A percentile compares a stretch with the other conserved stretches of the same genome.
phyloP scores from a whole-genome alignment of 352 stramenopile genomes.

The Pythium scleroteichum region DNA sequence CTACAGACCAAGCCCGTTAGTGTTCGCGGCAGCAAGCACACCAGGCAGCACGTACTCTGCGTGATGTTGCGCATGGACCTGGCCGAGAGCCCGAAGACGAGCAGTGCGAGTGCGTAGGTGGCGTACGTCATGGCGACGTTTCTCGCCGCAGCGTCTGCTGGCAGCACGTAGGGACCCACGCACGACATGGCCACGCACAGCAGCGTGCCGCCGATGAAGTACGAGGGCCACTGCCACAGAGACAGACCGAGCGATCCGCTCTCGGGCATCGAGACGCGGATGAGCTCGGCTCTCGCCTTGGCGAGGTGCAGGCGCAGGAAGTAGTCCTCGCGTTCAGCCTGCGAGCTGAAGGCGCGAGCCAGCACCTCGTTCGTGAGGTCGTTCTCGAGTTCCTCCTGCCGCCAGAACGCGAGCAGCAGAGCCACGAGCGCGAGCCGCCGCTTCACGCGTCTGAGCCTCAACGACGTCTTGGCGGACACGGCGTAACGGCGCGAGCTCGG shows the following conservation, averaged over 20 bases:
- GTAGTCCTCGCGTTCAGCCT: constrained; percentile 35
- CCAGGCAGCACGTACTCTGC: constrained; percentile 30
- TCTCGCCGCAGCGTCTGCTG: constrained; percentile 4
- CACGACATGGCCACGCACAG: constrained; percentile 23
- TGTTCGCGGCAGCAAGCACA: neutral
- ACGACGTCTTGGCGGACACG: neutral
- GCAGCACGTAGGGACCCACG: constrained; percentile 5
- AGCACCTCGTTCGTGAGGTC: constrained; percentile 48
- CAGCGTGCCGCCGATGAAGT: constrained; percentile 38
- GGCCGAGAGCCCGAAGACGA: constrained; percentile 36
- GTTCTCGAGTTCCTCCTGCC: constrained; percentile 45
- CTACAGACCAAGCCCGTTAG: constrained; percentile 24
- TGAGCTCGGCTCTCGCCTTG: constrained; percentile 45
- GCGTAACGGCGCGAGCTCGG: constrained; percentile 2
- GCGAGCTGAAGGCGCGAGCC: constrained; percentile 33
- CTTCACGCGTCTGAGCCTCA: neutral
- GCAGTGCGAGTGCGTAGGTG: constrained; percentile 39
- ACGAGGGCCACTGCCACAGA: constrained; percentile 49
- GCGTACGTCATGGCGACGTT: constrained; percentile 43
- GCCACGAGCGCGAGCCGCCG: constrained; percentile 27
- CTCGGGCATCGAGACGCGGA: constrained; percentile 63
- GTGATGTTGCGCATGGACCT: constrained; percentile 44
- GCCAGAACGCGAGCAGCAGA: constrained; percentile 54
- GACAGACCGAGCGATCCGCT: constrained; percentile 50
- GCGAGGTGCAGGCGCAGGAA: constrained; percentile 41